These are phyloP conservation scores for Fusarium sulawesiense DNA, from an alignment of 2,329 filamentous ascomycete genomes.

Conservation along the genomic window DNA sequence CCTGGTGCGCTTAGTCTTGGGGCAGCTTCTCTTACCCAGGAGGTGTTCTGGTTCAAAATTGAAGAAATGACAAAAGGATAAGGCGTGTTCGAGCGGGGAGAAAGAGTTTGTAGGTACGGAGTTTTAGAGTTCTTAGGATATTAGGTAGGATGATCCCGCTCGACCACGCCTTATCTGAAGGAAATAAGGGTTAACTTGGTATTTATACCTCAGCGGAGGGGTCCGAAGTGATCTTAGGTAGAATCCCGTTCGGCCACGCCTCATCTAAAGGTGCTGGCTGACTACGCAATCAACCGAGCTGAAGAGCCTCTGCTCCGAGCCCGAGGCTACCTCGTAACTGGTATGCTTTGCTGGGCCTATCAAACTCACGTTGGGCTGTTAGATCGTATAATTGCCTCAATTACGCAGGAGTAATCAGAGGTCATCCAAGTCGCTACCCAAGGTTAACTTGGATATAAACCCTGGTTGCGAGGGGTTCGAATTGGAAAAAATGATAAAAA, in stretches of 20 bases:
- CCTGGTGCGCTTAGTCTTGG: rapidly evolving
- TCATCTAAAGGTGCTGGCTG: slow-evolving; percentile 65
- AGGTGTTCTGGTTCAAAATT: neutral
- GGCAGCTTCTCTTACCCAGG: neutral
- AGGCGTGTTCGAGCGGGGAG: neutral
- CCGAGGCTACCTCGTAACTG: slow-evolving; percentile 87
- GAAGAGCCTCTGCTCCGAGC: slow-evolving; percentile 84
- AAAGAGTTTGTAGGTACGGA: no score
- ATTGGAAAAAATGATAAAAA: no score
- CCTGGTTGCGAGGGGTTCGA: slow-evolving; percentile 58
- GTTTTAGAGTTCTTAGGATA: no score
- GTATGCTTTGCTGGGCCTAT: slow-evolving; percentile 78
- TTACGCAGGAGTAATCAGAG: slow-evolving; percentile 81
- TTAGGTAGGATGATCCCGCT: no score
- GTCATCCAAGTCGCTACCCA: slow-evolving; percentile 82
- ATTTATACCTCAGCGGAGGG: slow-evolving; percentile 55
- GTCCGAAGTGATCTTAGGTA: no score
- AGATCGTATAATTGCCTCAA: slow-evolving; percentile 78
- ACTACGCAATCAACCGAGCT: slow-evolving; percentile 75
- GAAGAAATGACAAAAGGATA: neutral
- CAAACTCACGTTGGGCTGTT: slow-evolving; percentile 73
- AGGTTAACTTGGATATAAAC: no score
- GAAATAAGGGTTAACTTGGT: no score
- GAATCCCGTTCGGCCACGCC: no score
- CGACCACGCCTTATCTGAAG: no score